Evolutionary conservation across 306 rosid genomes (phyloP).

Genomic region (Alnus glutinosa): DNA sequence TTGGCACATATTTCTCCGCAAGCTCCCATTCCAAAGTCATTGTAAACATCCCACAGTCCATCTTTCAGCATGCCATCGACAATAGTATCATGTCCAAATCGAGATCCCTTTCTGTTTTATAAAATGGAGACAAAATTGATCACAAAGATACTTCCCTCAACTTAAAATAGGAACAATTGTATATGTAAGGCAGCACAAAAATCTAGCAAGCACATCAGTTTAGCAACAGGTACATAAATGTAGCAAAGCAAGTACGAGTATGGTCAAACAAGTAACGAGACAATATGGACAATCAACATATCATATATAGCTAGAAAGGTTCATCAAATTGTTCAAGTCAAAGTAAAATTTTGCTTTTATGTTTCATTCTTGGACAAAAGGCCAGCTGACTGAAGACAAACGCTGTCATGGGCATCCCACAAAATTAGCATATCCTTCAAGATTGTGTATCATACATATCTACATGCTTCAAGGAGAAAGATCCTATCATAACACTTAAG

Average conservation of each 20-base stretch:
- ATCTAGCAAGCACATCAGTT: conserved; percentile 23
- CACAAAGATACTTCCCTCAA: background rate
- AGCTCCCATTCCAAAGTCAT: conserved; percentile 82
- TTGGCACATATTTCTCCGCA: conserved; percentile 91
- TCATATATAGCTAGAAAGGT: background rate
- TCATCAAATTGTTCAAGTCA: background rate
- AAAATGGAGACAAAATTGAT: conserved; percentile 18
- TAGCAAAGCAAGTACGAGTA: background rate
- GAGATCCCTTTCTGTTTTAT: conserved; percentile 78
- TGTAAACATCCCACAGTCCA: conserved; percentile 97
- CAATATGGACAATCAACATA: background rate
- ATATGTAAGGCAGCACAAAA: conserved; percentile 2
- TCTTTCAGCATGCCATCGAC: conserved; percentile 92
- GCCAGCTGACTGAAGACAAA: background rate
- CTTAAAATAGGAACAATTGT: background rate
- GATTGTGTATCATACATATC: background rate
- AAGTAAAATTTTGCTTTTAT: background rate
- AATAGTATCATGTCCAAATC: conserved; percentile 79
- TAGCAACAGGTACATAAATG: conserved; percentile 8
- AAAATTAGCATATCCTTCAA: background rate
- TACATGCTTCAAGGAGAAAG: conserved; percentile 1
- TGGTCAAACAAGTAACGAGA: background rate
- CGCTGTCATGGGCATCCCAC: background rate
- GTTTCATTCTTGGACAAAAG: background rate
- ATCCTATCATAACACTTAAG: conserved; percentile 4